Conservation (phyloP, 768 basidiomycete species). For the Termitomyces titanicus region DNA sequence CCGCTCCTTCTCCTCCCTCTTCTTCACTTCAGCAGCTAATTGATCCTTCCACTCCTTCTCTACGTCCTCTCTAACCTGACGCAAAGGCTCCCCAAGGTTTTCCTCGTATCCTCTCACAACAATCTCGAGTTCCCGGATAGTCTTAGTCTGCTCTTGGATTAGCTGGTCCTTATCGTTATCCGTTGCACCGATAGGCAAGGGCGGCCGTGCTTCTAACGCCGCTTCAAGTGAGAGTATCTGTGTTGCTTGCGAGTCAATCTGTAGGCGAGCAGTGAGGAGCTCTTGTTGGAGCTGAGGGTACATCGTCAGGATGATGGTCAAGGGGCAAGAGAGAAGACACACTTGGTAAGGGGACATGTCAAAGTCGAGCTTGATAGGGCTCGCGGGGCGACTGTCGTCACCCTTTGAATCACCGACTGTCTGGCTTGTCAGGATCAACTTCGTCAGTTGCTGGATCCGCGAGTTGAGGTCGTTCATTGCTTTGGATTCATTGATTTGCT, state of each 20-base stretch:
- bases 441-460: conserved; percentile 79
- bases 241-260: conserved; percentile 75
- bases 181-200: conserved; percentile 58
- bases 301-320: not conserved
- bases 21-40: conserved; percentile 54
- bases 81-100: conserved; percentile 64
- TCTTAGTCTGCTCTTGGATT: conserved; percentile 69
- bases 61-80: conserved; percentile 66
- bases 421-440: conserved; percentile 81
- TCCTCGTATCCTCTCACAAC: conserved; percentile 69
- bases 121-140: conserved; percentile 76
- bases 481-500: conserved; percentile 84
- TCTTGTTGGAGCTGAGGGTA: conserved; percentile 75
- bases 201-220: conserved; percentile 68
- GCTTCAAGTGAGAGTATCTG: conserved; percentile 85
- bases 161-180: conserved; percentile 74
- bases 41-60: conserved; percentile 68
- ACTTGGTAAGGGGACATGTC: conserved; percentile 87
- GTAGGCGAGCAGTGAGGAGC: conserved; percentile 70
- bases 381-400: conserved; percentile 71
- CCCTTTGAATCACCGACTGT: conserved; percentile 69
- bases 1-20: conserved; percentile 63
- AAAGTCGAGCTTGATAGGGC: conserved; percentile 87
- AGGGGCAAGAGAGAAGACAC: conserved; percentile 9
- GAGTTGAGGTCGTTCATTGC: conserved; percentile 82